Evolutionary conservation across 805 yeast genomes (phyloP), one percentile per base, ranked within the genome.

Genomic region (Wickerhamomyces bisporus): DNA sequence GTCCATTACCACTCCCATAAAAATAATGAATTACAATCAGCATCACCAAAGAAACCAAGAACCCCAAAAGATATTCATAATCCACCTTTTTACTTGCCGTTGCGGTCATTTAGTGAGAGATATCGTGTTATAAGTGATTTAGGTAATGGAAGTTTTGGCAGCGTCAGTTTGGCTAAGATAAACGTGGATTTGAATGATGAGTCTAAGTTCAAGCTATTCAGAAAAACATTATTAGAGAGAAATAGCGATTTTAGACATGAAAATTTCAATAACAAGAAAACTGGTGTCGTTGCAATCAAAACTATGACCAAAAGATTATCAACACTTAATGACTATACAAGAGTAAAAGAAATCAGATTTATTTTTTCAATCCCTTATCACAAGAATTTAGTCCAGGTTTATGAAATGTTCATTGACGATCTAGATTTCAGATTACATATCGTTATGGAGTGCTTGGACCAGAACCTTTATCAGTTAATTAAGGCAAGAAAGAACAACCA

Each of bases 401-500:
- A 75, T 59, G 96, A 88, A 51, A 69, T 87, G 55, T 86, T 89
- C 52, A 70, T 86, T 40, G 96, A 91, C 61, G 65, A 72, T 36
- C 44, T 51, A 17, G 62, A 73, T 30, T 73, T 66, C 45, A 75
- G 76, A 49, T 66, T 87, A 39, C 87, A 86, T 53, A 86, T 89
- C 27, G 83, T 82, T 11, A 86, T 91, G 94, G 98, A 91, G 58
- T 72, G 81, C 19, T 76, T 89, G 87, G 84, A 81, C 46, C 87
- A 81, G 59, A 87, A 81, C 52, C 65, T 91, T 41, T 79, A 80
- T 51, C 91, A 86, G 59, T 67, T 86, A 51, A 83, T 88, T 71
- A 76, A 72, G 46, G 66, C 76, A 29, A 70, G 93, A 45, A 71
- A 70, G 38, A 62, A 64, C 13, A 62, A 67, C 27, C 63, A 65